A percentile compares a stretch with the other conserved stretches of the same genome.
Evolutionary conservation across 345 rosid species (phyloP).

Genomic region (Salix suchowensis): DNA sequence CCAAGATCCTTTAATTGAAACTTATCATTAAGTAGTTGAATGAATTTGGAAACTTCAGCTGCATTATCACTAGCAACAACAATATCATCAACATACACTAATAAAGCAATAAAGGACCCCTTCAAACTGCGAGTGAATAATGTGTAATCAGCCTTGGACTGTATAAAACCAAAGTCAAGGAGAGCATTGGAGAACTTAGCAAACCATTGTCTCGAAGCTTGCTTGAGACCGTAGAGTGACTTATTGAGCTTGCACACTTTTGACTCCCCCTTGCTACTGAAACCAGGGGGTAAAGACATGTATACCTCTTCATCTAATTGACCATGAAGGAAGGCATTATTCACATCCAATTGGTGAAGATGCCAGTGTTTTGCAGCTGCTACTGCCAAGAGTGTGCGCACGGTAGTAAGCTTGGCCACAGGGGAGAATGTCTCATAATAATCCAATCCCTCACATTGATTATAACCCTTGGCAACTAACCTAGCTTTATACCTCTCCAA

Average conservation of each 20-base stretch:
- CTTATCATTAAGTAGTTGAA: not conserved
- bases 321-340: no score
- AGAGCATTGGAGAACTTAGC: not conserved
- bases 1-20: conserved; percentile 9
- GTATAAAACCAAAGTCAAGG: not conserved
- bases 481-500: no score
- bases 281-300: not conserved
- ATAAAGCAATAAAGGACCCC: not conserved
- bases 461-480: no score
- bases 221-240: not conserved
- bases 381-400: not conserved
- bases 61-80: not conserved
- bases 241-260: not conserved
- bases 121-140: not conserved
- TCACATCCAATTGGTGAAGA: not conserved
- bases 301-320: not conserved
- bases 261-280: not conserved
- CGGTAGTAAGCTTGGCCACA: not conserved
- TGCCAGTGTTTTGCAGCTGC: not conserved
- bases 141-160: not conserved
- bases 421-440: not conserved
- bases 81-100: not conserved
- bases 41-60: not conserved
- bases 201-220: not conserved
- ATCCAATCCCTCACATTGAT: not conserved